Base-by-base conservation (phyloP, 768 basidiomycete species). In the Albatrellus ellisii region DNA sequence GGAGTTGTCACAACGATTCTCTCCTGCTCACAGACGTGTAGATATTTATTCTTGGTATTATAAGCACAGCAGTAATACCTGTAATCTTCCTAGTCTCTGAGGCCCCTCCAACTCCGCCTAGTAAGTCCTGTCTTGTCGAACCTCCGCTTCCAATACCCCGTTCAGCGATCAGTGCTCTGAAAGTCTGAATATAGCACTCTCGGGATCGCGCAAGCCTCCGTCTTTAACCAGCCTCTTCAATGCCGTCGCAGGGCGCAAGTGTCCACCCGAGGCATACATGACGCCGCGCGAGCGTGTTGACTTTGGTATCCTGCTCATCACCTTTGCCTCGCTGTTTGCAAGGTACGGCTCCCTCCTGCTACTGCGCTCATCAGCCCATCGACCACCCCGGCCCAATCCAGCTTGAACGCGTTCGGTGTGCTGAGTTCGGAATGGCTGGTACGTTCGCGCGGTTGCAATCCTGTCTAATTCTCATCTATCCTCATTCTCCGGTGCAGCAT, bases 21-120 rank as follows among this genome's bases (percentile, higher is more conserved):
- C n/a, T n/a, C 25, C 44, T 37, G 37, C 24, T 22, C 32, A 31
- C 7, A n/a, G 15, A 31, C n/a, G 18, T 21, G n/a, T 46, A 86
- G 83, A 66, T 87, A 36, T 62, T 88, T 4, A 61, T 82, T 4
- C 67, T 89, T 17, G 86, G 69, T 2, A 77, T 88, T 45, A 69
- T 86, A 14, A 73, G 72, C 12, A 82, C 79, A 1, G 82, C 62
- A 1, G 70, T 67, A 1, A 54, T 65, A 7, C 84, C 85, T 0
- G 63, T 68, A 15, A 62, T 73, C 3, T 62, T 88, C 36, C 55
- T 86, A 18, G 70, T 91, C 18, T 52, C 63, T 2, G 63, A 63
- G 25, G 64, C 68, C 1, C 87, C 87, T 6, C 83, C 84, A 17
- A 76, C 69, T 6, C 87, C 87, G 21, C 87, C 87, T 0, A 88